phyloP scores from a whole-genome alignment of 179 eudicot species.

The Gypsophila paniculata region DNA sequence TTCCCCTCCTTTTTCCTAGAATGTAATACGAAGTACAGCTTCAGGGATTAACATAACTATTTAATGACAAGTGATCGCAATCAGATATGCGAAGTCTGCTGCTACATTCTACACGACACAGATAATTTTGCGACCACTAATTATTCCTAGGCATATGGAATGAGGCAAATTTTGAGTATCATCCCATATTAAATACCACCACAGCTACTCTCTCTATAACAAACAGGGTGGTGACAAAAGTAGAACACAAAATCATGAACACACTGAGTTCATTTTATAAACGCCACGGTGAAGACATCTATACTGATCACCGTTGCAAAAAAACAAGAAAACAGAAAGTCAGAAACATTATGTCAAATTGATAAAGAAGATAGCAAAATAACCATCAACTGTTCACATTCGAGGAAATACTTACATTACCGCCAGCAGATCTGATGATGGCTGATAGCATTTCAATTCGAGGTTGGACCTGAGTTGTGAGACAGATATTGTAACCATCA shows the following conservation, averaged over 20 bases:
- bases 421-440: conserved; percentile 72
- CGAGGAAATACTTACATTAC: conserved; percentile 49
- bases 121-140: background rate
- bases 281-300: background rate
- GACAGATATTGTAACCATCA: conserved; percentile 53
- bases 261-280: background rate
- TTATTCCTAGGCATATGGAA: background rate
- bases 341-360: background rate
- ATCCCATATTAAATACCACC: background rate
- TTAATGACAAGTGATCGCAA: no score
- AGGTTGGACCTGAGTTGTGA: conserved; percentile 60
- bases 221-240: background rate
- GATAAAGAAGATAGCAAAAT: background rate
- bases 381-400: background rate
- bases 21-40: no score
- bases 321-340: background rate
- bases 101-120: background rate
- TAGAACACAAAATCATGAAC: background rate
- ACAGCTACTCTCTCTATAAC: background rate
- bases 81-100: background rate
- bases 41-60: no score
- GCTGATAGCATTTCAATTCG: conserved; percentile 49
- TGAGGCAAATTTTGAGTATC: background rate
- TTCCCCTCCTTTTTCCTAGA: background rate
- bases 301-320: background rate